Evolutionary conservation across 2,329 filamentous ascomycete genomes (phyloP).

Genomic region (Calonectria pauciramosa): DNA sequence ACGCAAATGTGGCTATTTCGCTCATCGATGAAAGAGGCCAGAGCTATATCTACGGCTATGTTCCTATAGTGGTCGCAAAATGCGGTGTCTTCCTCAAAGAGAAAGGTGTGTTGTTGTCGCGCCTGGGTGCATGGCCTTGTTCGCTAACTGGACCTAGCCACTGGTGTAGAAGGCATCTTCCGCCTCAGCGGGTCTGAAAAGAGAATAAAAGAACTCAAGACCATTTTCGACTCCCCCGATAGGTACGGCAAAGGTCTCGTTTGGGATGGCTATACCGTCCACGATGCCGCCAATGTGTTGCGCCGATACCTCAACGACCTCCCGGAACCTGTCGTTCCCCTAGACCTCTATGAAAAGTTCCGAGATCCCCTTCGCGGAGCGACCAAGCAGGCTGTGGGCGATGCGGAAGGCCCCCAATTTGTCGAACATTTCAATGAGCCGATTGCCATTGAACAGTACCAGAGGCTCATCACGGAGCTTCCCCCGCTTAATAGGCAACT

Average conservation of each 20-base stretch:
- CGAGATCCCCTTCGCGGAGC: conserved; percentile 82
- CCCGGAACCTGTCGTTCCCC: conserved; percentile 94
- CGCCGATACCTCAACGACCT: conserved; percentile 96
- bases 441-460: conserved; percentile 85
- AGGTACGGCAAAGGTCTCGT: conserved; percentile 96
- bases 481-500: conserved; percentile 94
- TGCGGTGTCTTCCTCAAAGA: conserved; percentile 98
- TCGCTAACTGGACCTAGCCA: conserved; percentile 70
- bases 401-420: conserved; percentile 77
- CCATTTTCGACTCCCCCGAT: conserved; percentile 92
- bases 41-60: conserved; percentile 98
- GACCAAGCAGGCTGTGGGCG: conserved; percentile 80
- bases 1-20: conserved; percentile 98
- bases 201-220: conserved; percentile 96
- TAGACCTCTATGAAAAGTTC: conserved; percentile 93
- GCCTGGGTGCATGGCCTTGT: not conserved
- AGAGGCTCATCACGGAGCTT: conserved; percentile 91
- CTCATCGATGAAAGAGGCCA: conserved; percentile 92
- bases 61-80: conserved; percentile 98
- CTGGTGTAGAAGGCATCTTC: conserved; percentile 95
- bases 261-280: conserved; percentile 98
- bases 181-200: conserved; percentile 96
- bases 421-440: conserved; percentile 74
- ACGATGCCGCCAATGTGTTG: conserved; percentile 97
- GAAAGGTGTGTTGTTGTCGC: conserved; percentile 77